phyloP scores from a whole-genome alignment of 176 grass and related monocot genomes.

The Juncus effusus region DNA sequence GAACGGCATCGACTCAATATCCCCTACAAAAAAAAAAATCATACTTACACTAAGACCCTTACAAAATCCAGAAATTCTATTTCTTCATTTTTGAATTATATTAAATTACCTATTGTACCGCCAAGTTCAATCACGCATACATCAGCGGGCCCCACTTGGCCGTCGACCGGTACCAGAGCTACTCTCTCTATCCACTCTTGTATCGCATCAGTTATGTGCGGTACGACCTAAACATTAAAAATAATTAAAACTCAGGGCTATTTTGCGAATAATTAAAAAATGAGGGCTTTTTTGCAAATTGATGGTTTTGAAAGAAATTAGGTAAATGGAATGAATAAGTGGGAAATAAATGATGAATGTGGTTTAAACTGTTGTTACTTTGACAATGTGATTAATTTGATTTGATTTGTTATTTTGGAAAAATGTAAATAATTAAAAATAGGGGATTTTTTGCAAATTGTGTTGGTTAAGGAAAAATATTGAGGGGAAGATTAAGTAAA shows the following conservation, averaged over 20 bases:
- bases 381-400: too few relatives aligned
- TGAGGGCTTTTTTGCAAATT: too few relatives aligned
- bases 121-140: constrained; percentile 98
- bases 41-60: constrained; percentile 1
- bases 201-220: constrained; percentile 96
- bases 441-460: neutral
- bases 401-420: neutral
- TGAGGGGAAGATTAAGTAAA: constrained; percentile 18
- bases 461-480: too few relatives aligned
- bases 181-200: constrained; percentile 96
- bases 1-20: constrained; percentile 99
- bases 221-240: constrained; percentile 58
- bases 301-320: too few relatives aligned
- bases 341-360: too few relatives aligned
- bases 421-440: constrained; percentile 9
- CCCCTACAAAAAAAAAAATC: constrained; percentile 80
- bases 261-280: too few relatives aligned
- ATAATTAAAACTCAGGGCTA: neutral
- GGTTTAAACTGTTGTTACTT: too few relatives aligned
- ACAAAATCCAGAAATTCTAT: neutral
- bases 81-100: neutral
- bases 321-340: too few relatives aligned
- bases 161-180: constrained; percentile 80
- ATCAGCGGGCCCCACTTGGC: constrained; percentile 83
- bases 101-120: constrained; percentile 81